phyloP scores from a whole-genome alignment of 352 stramenopile species.

The Globisporangium heterothallicum region DNA sequence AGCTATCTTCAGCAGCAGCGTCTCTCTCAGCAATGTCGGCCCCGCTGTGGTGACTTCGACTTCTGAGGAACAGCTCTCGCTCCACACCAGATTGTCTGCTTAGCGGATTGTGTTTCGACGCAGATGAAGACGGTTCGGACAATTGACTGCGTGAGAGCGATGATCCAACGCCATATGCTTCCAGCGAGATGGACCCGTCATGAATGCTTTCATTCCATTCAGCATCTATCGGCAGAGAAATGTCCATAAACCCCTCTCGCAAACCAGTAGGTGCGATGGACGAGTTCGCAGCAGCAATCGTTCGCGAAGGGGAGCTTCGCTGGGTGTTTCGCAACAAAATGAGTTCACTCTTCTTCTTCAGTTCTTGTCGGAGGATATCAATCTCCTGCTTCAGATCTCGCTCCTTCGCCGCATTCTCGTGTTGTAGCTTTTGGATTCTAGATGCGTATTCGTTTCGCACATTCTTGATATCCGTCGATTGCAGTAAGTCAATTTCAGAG shows the following conservation, averaged over 20 bases:
- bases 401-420: slow-evolving; percentile 35
- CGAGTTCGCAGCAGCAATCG: not conserved
- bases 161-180: slow-evolving; percentile 27
- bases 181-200: slow-evolving; percentile 23
- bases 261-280: too few relatives aligned
- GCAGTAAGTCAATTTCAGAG: slow-evolving; percentile 60
- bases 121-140: slow-evolving; percentile 26
- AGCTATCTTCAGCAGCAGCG: not conserved
- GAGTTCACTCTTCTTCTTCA: slow-evolving; percentile 25
- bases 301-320: not conserved
- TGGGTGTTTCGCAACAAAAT: not conserved
- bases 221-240: slow-evolving; percentile 17
- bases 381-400: slow-evolving; percentile 44
- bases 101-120: not conserved
- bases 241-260: slow-evolving; percentile 9
- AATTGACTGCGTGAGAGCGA: slow-evolving; percentile 60
- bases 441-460: slow-evolving; percentile 37
- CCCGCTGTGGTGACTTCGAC: not conserved
- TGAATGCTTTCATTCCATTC: slow-evolving; percentile 23
- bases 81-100: not conserved
- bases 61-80: slow-evolving; percentile 4
- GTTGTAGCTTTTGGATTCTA: slow-evolving; percentile 48
- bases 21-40: too few relatives aligned
- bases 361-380: slow-evolving; percentile 42
- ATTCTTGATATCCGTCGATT: slow-evolving; percentile 52